Evolutionary conservation across 75 land plant species (phyloP), one percentile per base, ranked within the genome.

Genomic region (Adiantum capillusveneris): DNA sequence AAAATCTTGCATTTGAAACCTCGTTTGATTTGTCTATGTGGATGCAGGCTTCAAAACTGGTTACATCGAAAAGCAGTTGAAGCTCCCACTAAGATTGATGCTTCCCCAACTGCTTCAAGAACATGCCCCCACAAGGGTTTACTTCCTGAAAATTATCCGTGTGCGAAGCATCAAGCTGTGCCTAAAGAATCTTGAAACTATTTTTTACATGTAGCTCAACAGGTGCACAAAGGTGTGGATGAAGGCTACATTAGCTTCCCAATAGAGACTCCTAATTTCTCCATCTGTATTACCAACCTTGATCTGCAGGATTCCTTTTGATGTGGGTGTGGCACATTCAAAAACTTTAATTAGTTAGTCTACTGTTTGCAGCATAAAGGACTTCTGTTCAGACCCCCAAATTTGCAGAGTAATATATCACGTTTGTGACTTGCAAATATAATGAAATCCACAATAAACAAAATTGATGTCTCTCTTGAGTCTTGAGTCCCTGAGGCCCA

Each of bases 91-190:
- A 96, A 86, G 31, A 84, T 83, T 73, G 96, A 94, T 80, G 75
- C 80, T 44, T 90, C 85, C 19, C 98, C 98, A 44, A 94, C 96
- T 66, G 78, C 69, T 36, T 70, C 84, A n/a, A 77, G 90, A 27
- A 74, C 63, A 46, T 94, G 98, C 70, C 77, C 82, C 22, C 98
- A 94, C 64, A 84, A 84, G n/a, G 72, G 63, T 18, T 75, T 94
- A 29, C 48, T 86, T 62, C 98, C 98, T 26, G 98, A 94, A 31
- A 74, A 74, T 53, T 84, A 78, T 68, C n/a, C 85, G 37, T 88
- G 88, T 37, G 98, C 98, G 58, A 94, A 82, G 64, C 87, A 91
- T 14, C 73, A 84, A 27, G 55, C 74, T 53, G 77, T 94, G 34
- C 91, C 96, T 66, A 81, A 84, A 41, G 60, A 31, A 22, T 76